Base-by-base conservation (phyloP, 1,284 basidiomycete genomes). In the Pseudozyma hubeiensis region DNA sequence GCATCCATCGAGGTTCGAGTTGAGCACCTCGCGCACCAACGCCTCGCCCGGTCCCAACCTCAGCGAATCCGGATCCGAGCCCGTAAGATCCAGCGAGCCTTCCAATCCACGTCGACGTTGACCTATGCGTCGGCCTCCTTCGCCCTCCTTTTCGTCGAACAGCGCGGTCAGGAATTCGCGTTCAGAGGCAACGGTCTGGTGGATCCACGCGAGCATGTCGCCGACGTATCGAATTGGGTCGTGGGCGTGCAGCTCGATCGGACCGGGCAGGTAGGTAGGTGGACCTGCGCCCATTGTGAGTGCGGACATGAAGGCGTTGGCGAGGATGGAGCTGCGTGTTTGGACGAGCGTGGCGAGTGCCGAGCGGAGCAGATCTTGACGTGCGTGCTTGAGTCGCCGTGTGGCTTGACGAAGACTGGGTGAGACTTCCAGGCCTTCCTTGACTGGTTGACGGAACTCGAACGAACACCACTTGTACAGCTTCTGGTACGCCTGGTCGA, bases 171-270 rank as follows among this genome's bases (percentile, higher is more conserved):
- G 57, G n/a, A 83, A 77, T 85, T 99, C 97, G 52, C 91, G 91
- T 84, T 99, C 96, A 4, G 91, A 91, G 0, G 96, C 96, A 64
- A 97, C 94, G 0, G 92, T 89, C 75, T 99, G 97, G 85, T 99
- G 96, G 1, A 98, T 91, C 97, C 96, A 99, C 0, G 95, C 96
- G 5, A 99, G 89, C 93, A 99, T 98, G 84, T 98, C 96, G 17
- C 96, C 95, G 14, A 97, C 91, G 83, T 99, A 99, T 30, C 96
- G 90, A 69, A 94, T 88, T 0, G 96, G 94, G 83, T 99, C 96
- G 80, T 99, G 96, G 0, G 96, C 96, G 81, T 98, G 94, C 4
- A 98, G 87, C 85, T 99, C 96, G 72, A 99, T 98, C 0, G 96
- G 95, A 3, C 94, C 89, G 0, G 94, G 93, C 1, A 94, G 87